A percentile compares a stretch with the other conserved stretches of the same genome.
phyloP scores from a whole-genome alignment of 345 rosid species.

The Pistacia atlantica region DNA sequence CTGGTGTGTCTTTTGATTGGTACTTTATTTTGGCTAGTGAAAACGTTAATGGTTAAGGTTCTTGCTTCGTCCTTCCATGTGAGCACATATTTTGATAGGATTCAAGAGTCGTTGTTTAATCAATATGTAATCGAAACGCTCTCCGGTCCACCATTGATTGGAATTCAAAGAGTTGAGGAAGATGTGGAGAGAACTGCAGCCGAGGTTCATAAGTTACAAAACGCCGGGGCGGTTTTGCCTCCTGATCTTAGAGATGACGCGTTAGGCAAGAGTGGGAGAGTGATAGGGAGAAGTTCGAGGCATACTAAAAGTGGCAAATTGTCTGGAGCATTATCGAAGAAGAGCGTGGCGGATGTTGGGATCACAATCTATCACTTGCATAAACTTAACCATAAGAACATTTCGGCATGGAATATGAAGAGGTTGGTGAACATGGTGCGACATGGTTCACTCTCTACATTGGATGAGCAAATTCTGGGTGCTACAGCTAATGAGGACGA shows the following conservation, averaged over 20 bases:
- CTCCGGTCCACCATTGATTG: conserved; percentile 76
- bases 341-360: conserved; percentile 31
- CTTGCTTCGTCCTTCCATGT: conserved; percentile 92
- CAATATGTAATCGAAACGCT: conserved; percentile 85
- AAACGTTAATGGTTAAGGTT: conserved; percentile 80
- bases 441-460: conserved; percentile 66
- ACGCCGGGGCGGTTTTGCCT: conserved; percentile 62
- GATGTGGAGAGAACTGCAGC: conserved; percentile 50
- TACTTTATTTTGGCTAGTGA: conserved; percentile 74
- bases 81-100: conserved; percentile 88
- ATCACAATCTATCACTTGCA: conserved; percentile 69
- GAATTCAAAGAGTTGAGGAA: conserved; percentile 47
- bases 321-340: conserved; percentile 32
- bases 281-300: conserved; percentile 14
- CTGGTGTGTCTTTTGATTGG: conserved; percentile 68
- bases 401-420: conserved; percentile 99
- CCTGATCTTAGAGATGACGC: conserved; percentile 58
- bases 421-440: conserved; percentile 84
- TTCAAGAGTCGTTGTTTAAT: conserved; percentile 76
- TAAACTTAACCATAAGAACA: conserved; percentile 66
- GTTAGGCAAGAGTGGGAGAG: conserved; percentile 42
- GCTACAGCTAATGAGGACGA: conserved; percentile 48
- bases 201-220: conserved; percentile 55
- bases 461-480: conserved; percentile 73
- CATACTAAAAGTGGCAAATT: conserved; percentile 38